Base-by-base conservation (phyloP, 768 basidiomycete genomes). In the Pisolithus microcarpus region DNA sequence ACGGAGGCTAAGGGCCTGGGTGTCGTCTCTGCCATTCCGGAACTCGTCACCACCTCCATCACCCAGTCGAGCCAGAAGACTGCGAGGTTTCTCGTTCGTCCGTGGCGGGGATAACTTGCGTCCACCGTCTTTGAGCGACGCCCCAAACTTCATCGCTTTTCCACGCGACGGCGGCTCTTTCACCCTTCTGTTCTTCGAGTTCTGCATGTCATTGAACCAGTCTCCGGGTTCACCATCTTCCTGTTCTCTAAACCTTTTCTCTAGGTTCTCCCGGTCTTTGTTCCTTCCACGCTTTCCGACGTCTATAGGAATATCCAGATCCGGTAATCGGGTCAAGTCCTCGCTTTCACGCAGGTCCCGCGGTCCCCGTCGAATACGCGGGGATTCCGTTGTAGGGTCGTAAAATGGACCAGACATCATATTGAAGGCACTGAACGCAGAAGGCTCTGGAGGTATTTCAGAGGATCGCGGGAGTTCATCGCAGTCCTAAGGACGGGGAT, bases 361-460 rank as follows among this genome's bases (percentile, higher is more conserved):
- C 10, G 66, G 68, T 8, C 60, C 61, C 24, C 72, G 73, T 52
- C 58, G 64, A 44, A 70, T 59, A 9, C 57, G 51, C 26, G 65
- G 49, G 1, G 63, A 61, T 30, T 71, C 67, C 13, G 67, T 55
- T 52, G 61, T 60, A 4, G 73, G 70, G 54, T 79, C 75, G 46
- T 71, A 77, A 66, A 88, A 91, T 7, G 88, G 88, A 1, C 87
- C 85, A 0, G 75, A 72, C 49, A 75, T 71, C 21, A 76, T 68
- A 60, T 85, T 86, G 59, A 79, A 71, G 26, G 62, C 62, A 58
- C 86, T 77, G 65, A 90, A 90, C 4, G 87, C 87, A 7, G 85
- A 86, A 11, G 72, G 71, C 52, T 84, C 84, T 18, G 61, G 55
- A 0, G 80, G 76, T 42, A 63, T 56, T 57, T 75, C 76, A 43